Evolutionary conservation across 768 basidiomycete genomes (phyloP), one percentile per base, ranked within the genome.

Genomic region (Calocera viscosa): DNA sequence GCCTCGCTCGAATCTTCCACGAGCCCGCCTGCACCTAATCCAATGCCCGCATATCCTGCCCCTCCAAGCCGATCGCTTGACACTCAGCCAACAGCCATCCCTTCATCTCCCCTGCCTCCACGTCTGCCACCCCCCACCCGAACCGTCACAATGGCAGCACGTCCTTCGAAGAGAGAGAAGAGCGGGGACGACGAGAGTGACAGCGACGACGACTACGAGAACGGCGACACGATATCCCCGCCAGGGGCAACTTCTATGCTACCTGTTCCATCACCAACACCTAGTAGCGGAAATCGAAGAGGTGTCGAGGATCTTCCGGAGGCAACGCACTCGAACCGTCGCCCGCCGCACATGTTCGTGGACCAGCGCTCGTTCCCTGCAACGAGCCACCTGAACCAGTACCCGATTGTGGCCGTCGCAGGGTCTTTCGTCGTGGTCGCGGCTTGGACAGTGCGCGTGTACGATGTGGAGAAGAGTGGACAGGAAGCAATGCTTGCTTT

Each of bases 261-360:
- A 14, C 17, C 19, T 3, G 69, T 67, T 19, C 63, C 70, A 8
- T 43, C 69, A 22, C 43, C 64, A 5, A 28, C 35, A 39, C 49
- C 65, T 2, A 70, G 72, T 19, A 75, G 72, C 34, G 64, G 72
- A 12, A 49, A 69, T 32, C 53, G 53, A 10, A 60, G 19, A 60
- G 53, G 53, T 2, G 14, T 10, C 7, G 77, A 78, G 19, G 78
- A 80, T 35, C 75, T 73, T 28, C 79, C 78, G 17, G 79, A 80
- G 67, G 72, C 77, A 0, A 78, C 77, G 17, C 73, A 76, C 34
- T 78, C 78, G 0, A 79, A 78, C 68, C 75, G 77, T 0, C 74
- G 78, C 0, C 76, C 77, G 12, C 79, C 79, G 0, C 66, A 60
- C 22, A 28, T 67, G 1, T 75, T 79, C 41, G 70, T 70, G 1